Evolutionary conservation across 1,284 basidiomycete species (phyloP), one percentile per base, ranked within the genome.

Genomic region (Coniferiporia weirii): DNA sequence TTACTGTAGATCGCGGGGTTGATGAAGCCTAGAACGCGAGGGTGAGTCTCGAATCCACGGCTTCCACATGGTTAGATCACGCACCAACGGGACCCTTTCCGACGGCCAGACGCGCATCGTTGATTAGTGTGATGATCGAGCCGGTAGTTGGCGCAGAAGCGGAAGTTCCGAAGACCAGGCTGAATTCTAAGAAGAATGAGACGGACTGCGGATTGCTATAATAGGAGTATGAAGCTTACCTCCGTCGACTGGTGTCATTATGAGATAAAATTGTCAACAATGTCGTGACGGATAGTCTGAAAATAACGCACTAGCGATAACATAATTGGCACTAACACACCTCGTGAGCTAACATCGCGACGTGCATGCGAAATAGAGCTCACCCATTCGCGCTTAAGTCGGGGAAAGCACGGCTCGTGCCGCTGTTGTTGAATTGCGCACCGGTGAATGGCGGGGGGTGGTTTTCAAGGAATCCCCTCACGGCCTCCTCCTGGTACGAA

Each of bases 111-210:
- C 76, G 71, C 1, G 75, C 76, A 64, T 82, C 80, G 61, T 82
- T 82, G 40, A 83, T 66, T 65, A 81, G 69, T 0, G 78, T 68
- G 34, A 82, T 65, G 43, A 82, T 73, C 10, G 75, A 68, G 15
- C 74, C 75, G n/a, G 78, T 62, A 2, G 76, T 73, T 0, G 81
- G 81, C 3, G 74, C n/a, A 0, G 74, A 54, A 3, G 74, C 72
- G 9, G 76, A 77, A 0, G 76, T 76, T 43, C 75, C 76, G 52
- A 65, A 68, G 12, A 62, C 59, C 7, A 65, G 64, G 20, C 64
- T 63, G 57, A 71, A 67, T 20, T 64, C 63, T 47, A 47, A 20
- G 43, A 8, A 12, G 17, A 22, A 45, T 38, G 19, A 15, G 9
- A 56, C 47, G 2, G 20, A 38, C 27, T 27, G 27, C 27, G 27